phyloP scores from a whole-genome alignment of 2,329 filamentous ascomycete species.

The Monosporascus sp. region DNA sequence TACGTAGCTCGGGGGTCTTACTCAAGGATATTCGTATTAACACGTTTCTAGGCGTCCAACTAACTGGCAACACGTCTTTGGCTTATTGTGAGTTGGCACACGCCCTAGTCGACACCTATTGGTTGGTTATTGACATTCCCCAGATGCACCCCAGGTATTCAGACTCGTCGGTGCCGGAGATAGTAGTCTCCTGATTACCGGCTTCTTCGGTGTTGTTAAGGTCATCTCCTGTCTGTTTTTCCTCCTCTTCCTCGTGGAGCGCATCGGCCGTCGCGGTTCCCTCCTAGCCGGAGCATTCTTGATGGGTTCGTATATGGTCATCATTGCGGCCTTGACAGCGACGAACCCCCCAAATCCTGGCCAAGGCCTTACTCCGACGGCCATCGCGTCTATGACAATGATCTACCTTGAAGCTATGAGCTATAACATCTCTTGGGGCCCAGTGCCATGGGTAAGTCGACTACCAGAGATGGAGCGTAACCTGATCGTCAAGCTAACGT shows the following conservation, averaged over 20 bases:
- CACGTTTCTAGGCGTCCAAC: constrained; percentile 12
- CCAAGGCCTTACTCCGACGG: constrained; percentile 30
- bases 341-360: constrained; percentile 22
- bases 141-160: constrained; percentile 47
- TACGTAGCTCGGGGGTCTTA: neutral
- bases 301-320: constrained; percentile 41
- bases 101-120: too few species aligned
- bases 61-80: constrained; percentile 31
- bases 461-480: too few species aligned
- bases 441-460: constrained; percentile 44
- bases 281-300: constrained; percentile 36
- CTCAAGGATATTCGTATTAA: constrained; percentile 1
- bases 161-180: constrained; percentile 40
- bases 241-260: constrained; percentile 47
- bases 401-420: constrained; percentile 50
- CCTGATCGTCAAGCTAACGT: too few species aligned
- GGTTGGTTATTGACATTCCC: neutral
- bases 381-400: constrained; percentile 44
- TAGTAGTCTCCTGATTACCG: constrained; percentile 41
- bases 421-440: constrained; percentile 46
- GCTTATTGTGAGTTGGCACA: constrained; percentile 31
- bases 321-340: constrained; percentile 39
- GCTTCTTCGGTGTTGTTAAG: constrained; percentile 49
- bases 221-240: constrained; percentile 44
- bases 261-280: constrained; percentile 35